These are phyloP conservation scores for Golubevia pallescens DNA, from an alignment of 1,284 basidiomycete species.

Conservation along the genomic window DNA sequence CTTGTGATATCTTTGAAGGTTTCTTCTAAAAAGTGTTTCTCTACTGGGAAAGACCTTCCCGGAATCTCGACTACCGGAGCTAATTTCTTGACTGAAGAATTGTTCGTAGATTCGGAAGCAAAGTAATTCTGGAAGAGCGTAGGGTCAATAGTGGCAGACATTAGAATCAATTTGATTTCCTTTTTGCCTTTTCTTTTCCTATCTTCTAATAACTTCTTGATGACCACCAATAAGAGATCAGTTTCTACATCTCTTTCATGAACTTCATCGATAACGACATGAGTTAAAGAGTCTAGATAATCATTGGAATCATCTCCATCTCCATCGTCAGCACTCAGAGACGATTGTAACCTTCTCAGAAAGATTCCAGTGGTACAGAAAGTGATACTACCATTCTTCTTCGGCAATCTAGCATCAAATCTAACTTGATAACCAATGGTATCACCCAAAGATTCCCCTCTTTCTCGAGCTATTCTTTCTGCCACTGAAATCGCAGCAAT, in stretches of 20 bases:
- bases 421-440: slow-evolving; percentile 90
- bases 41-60: slow-evolving; percentile 89
- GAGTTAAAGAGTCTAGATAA: slow-evolving; percentile 81
- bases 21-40: slow-evolving; percentile 82
- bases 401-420: slow-evolving; percentile 82
- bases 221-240: slow-evolving; percentile 85
- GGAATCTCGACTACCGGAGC: slow-evolving; percentile 83
- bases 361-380: slow-evolving; percentile 95
- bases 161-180: slow-evolving; percentile 86
- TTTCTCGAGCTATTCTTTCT: slow-evolving; percentile 86
- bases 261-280: slow-evolving; percentile 93
- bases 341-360: slow-evolving; percentile 82
- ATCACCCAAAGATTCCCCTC: slow-evolving; percentile 77
- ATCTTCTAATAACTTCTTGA: slow-evolving; percentile 82
- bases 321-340: slow-evolving; percentile 69
- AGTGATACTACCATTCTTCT: slow-evolving; percentile 80
- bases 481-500: slow-evolving; percentile 93
- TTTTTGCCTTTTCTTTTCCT: slow-evolving; percentile 74
- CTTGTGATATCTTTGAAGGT: slow-evolving; percentile 67
- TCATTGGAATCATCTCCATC: slow-evolving; percentile 31
- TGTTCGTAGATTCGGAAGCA: slow-evolving; percentile 69
- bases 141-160: slow-evolving; percentile 95
- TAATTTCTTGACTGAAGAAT: slow-evolving; percentile 63
- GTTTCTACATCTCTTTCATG: slow-evolving; percentile 96
- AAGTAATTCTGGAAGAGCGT: slow-evolving; percentile 88